Conservation (phyloP, 768 basidiomycete species). For the Hysterangium stoloniferum region DNA sequence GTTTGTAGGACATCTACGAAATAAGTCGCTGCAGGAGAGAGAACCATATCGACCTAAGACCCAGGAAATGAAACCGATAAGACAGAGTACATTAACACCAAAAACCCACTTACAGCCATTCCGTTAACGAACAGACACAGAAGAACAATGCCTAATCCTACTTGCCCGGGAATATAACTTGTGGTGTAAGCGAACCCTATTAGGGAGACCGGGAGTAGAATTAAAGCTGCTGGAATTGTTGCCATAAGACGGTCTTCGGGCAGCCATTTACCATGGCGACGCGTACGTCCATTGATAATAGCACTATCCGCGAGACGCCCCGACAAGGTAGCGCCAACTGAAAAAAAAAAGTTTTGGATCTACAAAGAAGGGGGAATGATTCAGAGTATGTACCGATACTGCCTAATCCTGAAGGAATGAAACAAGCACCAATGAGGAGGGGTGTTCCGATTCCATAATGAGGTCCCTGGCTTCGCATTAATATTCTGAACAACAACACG, state of each 20-base stretch:
- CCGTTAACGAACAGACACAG: constrained; percentile 57
- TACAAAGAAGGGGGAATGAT: too few relatives aligned
- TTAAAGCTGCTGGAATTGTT: constrained; percentile 35
- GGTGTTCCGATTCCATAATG: neutral
- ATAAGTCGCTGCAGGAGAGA: constrained; percentile 50
- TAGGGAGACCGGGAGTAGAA: constrained; percentile 48
- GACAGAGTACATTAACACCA: neutral
- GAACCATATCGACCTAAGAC: constrained; percentile 10
- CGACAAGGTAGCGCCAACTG: constrained; percentile 54
- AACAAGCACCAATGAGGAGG: neutral
- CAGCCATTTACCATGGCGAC: constrained; percentile 50
- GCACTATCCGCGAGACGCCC: constrained; percentile 52
- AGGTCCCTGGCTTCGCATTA: neutral
- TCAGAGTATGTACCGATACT: constrained; percentile 4
- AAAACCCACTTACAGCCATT: constrained; percentile 42
- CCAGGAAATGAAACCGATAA: neutral
- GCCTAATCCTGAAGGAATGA: constrained; percentile 4
- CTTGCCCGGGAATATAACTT: constrained; percentile 38
- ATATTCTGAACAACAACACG: neutral
- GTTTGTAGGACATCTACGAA: constrained; percentile 51
- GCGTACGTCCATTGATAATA: constrained; percentile 39
- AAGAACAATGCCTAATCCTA: constrained; percentile 45
- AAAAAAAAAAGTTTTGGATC: neutral
- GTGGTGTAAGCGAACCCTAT: constrained; percentile 43
- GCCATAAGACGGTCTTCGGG: constrained; percentile 64